These are phyloP conservation scores for Macrophomina phaseolina DNA, from an alignment of 2,329 filamentous ascomycete species.

Conservation along the genomic window DNA sequence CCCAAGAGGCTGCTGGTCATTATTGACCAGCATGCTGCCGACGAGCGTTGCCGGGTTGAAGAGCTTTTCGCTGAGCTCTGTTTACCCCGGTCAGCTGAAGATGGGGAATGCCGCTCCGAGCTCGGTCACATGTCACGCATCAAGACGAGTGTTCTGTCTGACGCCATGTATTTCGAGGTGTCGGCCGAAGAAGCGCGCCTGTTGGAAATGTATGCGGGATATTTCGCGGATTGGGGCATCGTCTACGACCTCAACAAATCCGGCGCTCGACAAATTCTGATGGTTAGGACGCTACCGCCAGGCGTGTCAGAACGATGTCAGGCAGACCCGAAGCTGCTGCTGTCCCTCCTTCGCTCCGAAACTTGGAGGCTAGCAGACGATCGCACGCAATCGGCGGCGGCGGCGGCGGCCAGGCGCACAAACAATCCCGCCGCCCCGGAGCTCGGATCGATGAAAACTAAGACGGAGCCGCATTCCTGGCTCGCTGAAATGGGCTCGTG, in stretches of 20 bases:
- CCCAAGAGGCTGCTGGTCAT: constrained; percentile 64
- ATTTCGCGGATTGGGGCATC: constrained; percentile 79
- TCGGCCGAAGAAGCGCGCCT: constrained; percentile 64
- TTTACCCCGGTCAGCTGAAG: constrained; percentile 23
- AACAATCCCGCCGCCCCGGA: background rate
- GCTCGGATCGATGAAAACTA: constrained; percentile 9
- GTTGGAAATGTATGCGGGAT: constrained; percentile 58
- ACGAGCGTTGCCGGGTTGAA: constrained; percentile 85
- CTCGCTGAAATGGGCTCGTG: constrained; percentile 69
- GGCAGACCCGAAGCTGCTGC: constrained; percentile 71
- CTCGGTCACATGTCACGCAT: constrained; percentile 41
- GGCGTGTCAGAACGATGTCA: constrained; percentile 78
- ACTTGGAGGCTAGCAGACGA: constrained; percentile 68
- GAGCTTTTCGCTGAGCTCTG: constrained; percentile 67
- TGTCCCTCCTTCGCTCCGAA: constrained; percentile 76
- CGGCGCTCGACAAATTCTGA: constrained; percentile 42
- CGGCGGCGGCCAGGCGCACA: constrained; percentile 3
- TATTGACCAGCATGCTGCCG: constrained; percentile 93
- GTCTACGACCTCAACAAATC: constrained; percentile 57
- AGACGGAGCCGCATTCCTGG: constrained; percentile 52
- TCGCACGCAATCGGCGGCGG: constrained; percentile 30
- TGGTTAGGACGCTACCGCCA: constrained; percentile 67
- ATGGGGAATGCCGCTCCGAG: constrained; percentile 37
- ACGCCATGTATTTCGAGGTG: constrained; percentile 69
- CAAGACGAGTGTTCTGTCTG: constrained; percentile 46